Evolutionary conservation across 768 basidiomycete species (phyloP).

Genomic region (Kwoniella mangroviensis): DNA sequence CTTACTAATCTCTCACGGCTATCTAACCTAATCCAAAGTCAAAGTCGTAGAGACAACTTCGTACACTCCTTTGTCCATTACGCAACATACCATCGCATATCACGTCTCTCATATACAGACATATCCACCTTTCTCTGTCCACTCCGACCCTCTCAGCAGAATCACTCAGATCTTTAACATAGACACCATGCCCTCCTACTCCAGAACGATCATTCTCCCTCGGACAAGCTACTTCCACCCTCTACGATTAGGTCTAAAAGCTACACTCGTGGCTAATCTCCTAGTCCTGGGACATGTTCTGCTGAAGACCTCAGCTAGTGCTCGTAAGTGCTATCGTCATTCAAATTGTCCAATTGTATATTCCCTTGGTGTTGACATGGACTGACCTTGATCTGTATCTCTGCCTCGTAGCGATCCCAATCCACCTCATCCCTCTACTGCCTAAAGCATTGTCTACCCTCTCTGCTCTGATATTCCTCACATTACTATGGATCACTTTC

Average conservation of each 20-base stretch:
- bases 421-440: conserved; percentile 1
- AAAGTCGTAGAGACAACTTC: no score
- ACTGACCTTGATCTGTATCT: no score
- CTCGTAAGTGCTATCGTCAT: conserved; percentile 28
- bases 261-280: conserved; percentile 18
- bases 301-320: conserved; percentile 20
- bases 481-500: conserved; percentile 39
- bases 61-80: no score
- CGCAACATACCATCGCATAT: no score
- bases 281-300: conserved; percentile 36
- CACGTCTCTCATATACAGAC: no score
- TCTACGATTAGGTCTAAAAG: conserved; percentile 10
- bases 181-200: background rate
- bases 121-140: background rate
- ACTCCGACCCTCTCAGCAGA: background rate
- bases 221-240: conserved; percentile 13
- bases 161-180: background rate
- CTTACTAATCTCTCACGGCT: no score
- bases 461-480: conserved; percentile 37
- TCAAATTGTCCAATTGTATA: background rate
- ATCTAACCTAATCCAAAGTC: no score
- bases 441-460: conserved; percentile 16
- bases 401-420: conserved; percentile 5
- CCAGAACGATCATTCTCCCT: background rate
- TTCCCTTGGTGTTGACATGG: background rate